Base-by-base conservation (phyloP, 2,329 filamentous ascomycete genomes). In the Xylaria sp. region DNA sequence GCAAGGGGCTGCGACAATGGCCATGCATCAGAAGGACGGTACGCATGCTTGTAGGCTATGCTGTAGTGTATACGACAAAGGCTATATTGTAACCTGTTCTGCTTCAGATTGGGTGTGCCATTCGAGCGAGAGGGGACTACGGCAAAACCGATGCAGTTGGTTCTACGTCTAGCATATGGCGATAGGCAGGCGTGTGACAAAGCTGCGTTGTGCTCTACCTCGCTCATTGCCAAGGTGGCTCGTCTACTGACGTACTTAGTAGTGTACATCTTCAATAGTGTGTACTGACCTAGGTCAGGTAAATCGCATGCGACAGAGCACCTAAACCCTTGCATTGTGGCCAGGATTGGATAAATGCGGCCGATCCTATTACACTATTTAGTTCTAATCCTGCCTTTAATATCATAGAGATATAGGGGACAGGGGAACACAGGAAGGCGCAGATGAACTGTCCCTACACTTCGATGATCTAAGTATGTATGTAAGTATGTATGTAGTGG, bases 241-340 rank as follows among this genome's bases (percentile, higher is more conserved):
- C 32, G 32, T 35, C 32, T 47, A 47, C 44, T 21, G 44, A 47
- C 44, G n/a, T 9, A 10, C 5, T n/a, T n/a, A n/a, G n/a, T n/a
- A n/a, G n/a, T n/a, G n/a, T n/a, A 5, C n/a, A 29, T 32, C 25
- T 53, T n/a, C 23, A 53, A n/a, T n/a, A 32, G 29, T n/a, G n/a
- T n/a, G n/a, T 55, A 55, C 29, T 55, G 51, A 54, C 25, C 32
- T 40, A 55, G n/a, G n/a, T 27, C 44, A 47, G 47, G 48, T 44
- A 40, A 23, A 40, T 61, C 42, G 29, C 25, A 69, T 69, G 63
- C 63, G 67, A 50, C 40, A 51, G 27, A 37, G 47, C 59, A 63
- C 53, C 63, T 66, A 66, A 69, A 62, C 35, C 42, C 10, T 32
- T 25, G 27, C 53, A 57, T n/a, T 51, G 23, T 48, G 21, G 13